Evolutionary conservation across 352 stramenopile species (phyloP).

Genomic region (Pythium volutum): DNA sequence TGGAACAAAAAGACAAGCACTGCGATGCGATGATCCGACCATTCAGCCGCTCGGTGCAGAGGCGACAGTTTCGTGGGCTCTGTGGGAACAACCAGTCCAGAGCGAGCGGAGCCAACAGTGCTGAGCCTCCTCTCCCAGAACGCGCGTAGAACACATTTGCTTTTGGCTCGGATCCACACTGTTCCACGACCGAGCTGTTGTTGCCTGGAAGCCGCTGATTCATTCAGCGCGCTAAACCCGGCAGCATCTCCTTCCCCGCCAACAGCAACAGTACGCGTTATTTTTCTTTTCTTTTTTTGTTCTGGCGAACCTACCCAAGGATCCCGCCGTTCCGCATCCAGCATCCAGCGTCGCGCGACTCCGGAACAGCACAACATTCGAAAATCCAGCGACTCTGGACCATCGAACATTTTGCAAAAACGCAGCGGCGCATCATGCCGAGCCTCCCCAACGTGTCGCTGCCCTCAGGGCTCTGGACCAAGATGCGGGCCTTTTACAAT

Average conservation of each 20-base stretch:
- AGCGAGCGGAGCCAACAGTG: not conserved
- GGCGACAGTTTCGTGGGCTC: constrained; percentile 1
- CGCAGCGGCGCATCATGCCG: constrained; percentile 13
- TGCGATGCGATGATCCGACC: not conserved
- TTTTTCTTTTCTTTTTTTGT: not conserved
- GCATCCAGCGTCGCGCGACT: not conserved
- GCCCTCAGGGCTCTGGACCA: constrained; percentile 21
- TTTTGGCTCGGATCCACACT: no score
- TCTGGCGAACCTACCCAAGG: not conserved
- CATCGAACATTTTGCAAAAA: not conserved
- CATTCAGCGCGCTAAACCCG: not conserved
- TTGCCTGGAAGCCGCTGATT: not conserved
- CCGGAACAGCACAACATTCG: not conserved
- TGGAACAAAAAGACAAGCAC: constrained; percentile 5
- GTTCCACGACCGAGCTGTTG: not conserved
- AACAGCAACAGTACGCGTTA: not conserved
- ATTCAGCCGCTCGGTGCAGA: not conserved
- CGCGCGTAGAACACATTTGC: constrained; percentile 12
- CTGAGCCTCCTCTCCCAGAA: not conserved
- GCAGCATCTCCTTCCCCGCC: not conserved
- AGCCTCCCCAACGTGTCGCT: constrained; percentile 23
- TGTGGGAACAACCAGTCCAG: not conserved
- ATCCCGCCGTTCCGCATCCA: not conserved
- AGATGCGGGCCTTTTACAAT: constrained; percentile 12
- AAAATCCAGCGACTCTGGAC: not conserved